Percentiles rank a stretch among this genome's conserved stretches.
Evolutionary conservation across 139 green algal genomes (phyloP).

Genomic region (Closterium sp.): DNA sequence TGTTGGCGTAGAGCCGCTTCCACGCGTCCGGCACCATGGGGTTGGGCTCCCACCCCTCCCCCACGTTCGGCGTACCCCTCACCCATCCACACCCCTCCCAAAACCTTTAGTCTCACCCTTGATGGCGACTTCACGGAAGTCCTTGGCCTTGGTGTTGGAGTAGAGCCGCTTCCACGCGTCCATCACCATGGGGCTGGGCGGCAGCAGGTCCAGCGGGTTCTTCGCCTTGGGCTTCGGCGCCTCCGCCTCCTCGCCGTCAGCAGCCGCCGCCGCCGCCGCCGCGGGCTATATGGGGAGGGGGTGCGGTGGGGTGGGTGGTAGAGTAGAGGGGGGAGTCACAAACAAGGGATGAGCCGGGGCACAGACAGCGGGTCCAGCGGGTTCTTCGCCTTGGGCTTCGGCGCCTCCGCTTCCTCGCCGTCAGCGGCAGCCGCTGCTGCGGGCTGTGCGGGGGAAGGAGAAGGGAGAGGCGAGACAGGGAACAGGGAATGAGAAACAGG

Average conservation of each 20-base stretch:
- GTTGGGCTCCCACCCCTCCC: too few species aligned
- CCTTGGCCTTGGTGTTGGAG: conserved; percentile 59
- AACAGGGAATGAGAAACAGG: too few species aligned
- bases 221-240: conserved; percentile 55
- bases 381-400: conserved; percentile 58
- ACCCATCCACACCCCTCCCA: not conserved
- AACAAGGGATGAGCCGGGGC: too few species aligned
- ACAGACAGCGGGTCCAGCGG: conserved; percentile 55
- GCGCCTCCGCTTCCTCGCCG: conserved; percentile 39
- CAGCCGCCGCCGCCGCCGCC: too few species aligned
- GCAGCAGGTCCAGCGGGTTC: conserved; percentile 61
- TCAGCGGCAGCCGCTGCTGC: not conserved
- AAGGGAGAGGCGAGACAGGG: too few species aligned
- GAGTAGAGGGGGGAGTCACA: not conserved
- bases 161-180: conserved; percentile 68
- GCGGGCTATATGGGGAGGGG: not conserved
- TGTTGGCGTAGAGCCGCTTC: conserved; percentile 68
- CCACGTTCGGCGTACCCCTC: too few species aligned
- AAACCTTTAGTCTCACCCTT: conserved; percentile 22
- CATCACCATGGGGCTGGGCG: conserved; percentile 59
- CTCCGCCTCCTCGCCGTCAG: conserved; percentile 31
- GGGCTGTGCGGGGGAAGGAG: not conserved
- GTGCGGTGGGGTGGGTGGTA: not conserved
- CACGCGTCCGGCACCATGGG: conserved; percentile 50
- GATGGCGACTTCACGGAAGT: conserved; percentile 58